These are phyloP conservation scores for Chaetomium sp. DNA, from an alignment of 2,329 filamentous ascomycete genomes.

Conservation along the genomic window DNA sequence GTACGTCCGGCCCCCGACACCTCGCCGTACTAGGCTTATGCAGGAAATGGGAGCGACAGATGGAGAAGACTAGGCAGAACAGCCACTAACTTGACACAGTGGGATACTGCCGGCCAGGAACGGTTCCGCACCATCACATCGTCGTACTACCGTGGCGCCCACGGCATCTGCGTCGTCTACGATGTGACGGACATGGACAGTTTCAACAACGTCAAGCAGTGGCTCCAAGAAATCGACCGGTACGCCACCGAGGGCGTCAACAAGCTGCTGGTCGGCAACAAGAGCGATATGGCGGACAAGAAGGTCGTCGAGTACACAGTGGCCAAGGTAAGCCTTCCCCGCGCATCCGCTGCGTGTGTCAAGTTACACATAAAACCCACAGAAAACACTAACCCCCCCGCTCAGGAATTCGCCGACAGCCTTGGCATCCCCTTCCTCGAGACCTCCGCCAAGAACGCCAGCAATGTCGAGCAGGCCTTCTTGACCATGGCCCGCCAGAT, in stretches of 20 bases:
- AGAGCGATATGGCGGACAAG: conserved; percentile 99
- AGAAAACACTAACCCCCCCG: conserved; percentile 12
- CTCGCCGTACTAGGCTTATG: not conserved
- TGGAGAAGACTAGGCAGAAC: not conserved
- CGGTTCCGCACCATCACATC: conserved; percentile 99
- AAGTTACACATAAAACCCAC: too few species aligned
- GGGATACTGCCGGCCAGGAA: conserved; percentile 98
- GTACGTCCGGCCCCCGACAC: conserved; percentile 48
- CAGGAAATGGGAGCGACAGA: not conserved
- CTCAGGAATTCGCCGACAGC: conserved; percentile 95
- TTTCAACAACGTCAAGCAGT: conserved; percentile 99
- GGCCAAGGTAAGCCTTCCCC: conserved; percentile 70
- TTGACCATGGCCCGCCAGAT: conserved; percentile 99
- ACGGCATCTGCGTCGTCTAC: conserved; percentile 99
- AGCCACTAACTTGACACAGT: conserved; percentile 48
- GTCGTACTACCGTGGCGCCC: conserved; percentile 97
- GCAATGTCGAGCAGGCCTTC: conserved; percentile 99
- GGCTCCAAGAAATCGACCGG: conserved; percentile 98
- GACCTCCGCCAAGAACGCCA: conserved; percentile 98
- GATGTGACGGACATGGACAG: conserved; percentile 99
- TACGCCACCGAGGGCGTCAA: conserved; percentile 99
- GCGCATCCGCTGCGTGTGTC: not conserved
- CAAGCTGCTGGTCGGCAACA: conserved; percentile 99
- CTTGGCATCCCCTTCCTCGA: conserved; percentile 98
- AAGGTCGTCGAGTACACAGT: conserved; percentile 99